A percentile compares a stretch with the other conserved stretches of the same genome.
phyloP scores from a whole-genome alignment of 1,284 basidiomycete genomes.

The Sporisorium exsertum region DNA sequence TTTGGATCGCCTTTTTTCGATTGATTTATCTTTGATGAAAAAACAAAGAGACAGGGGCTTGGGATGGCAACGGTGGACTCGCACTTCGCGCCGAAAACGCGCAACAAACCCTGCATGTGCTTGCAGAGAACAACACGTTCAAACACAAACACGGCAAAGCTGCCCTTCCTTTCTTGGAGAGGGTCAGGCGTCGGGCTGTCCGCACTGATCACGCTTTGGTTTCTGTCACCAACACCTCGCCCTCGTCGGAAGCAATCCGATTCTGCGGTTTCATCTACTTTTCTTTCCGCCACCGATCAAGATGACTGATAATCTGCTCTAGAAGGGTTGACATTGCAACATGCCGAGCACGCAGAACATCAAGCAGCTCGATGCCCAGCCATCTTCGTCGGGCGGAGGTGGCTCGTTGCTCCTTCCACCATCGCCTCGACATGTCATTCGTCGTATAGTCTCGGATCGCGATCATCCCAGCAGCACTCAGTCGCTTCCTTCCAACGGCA shows the following conservation, averaged over 20 bases:
- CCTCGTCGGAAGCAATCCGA: slow-evolving; percentile 10
- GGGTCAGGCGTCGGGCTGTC: neutral
- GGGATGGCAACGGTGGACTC: neutral
- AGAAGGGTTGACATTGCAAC: neutral
- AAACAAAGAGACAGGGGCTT: neutral
- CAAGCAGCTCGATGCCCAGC: slow-evolving; percentile 5
- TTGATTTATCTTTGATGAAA: neutral
- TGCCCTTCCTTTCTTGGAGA: slow-evolving; percentile 1
- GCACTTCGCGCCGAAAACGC: slow-evolving; percentile 6
- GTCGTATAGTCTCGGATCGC: slow-evolving; percentile 39
- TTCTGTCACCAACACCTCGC: neutral
- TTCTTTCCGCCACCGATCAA: neutral
- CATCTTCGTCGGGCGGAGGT: neutral
- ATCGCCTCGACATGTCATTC: slow-evolving; percentile 31
- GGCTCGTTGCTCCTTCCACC: slow-evolving; percentile 33
- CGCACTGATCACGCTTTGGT: neutral
- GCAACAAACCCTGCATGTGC: slow-evolving; percentile 31
- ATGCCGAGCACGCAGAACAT: neutral
- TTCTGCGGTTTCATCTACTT: neutral
- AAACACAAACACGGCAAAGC: neutral
- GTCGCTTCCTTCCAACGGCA: slow-evolving; percentile 34
- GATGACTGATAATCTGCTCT: neutral
- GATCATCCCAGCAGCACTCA: slow-evolving; percentile 40
- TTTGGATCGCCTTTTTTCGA: neutral
- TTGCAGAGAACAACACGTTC: slow-evolving; percentile 8